Evolutionary conservation across 1,284 basidiomycete genomes (phyloP).

Genomic region (Earliella scabrosa): DNA sequence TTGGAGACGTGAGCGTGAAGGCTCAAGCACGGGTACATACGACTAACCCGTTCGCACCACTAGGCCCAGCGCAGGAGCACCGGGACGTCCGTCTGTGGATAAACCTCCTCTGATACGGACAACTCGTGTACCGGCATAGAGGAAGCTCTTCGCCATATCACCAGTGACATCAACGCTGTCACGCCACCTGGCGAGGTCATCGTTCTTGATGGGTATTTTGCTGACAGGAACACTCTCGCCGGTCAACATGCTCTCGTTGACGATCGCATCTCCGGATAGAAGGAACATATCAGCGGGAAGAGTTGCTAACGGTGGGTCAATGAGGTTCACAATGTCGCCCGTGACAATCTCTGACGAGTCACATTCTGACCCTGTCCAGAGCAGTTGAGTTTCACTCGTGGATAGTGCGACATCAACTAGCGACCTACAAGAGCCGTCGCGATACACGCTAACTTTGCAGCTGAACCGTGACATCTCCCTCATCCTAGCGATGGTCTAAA

Average conservation of each 20-base stretch:
- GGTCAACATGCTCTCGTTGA: conserved; percentile 99
- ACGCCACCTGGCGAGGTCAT: conserved; percentile 71
- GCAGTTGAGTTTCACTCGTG: background rate
- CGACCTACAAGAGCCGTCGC: conserved; percentile 76
- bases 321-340: conserved; percentile 92
- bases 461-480: conserved; percentile 95
- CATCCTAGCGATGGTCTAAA: conserved; percentile 95
- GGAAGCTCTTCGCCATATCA: conserved; percentile 84
- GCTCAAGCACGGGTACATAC: background rate
- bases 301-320: conserved; percentile 72
- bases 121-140: conserved; percentile 93
- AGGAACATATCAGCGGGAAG: conserved; percentile 94
- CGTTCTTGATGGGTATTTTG: conserved; percentile 80
- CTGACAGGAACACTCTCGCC: conserved; percentile 95
- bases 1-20: background rate
- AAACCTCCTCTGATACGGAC: conserved; percentile 85
- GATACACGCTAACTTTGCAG: conserved; percentile 78
- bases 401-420: background rate
- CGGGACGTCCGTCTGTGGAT: conserved; percentile 54
- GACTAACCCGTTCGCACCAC: conserved; percentile 86
- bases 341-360: conserved; percentile 88
- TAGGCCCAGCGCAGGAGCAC: conserved; percentile 80
- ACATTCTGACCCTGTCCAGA: conserved; percentile 62
- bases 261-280: conserved; percentile 94
- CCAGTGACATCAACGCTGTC: conserved; percentile 68